These are phyloP conservation scores for Leishmania major DNA, from an alignment of 208 protist genomes.

Conservation along the genomic window DNA sequence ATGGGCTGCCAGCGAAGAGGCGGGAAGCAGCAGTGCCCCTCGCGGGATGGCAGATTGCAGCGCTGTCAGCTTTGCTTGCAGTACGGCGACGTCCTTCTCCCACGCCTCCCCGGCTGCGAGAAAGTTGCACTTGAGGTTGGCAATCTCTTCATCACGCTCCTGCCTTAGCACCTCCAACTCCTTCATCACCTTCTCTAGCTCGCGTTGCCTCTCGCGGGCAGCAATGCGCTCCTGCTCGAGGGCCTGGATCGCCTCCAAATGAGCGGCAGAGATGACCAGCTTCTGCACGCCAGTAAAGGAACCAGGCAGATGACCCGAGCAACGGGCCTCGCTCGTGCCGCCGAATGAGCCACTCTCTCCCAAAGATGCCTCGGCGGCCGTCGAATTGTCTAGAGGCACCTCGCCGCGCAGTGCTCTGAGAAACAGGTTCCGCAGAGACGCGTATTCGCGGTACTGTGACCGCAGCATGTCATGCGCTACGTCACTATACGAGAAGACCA, in stretches of 20 bases:
- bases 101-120: constrained; percentile 51
- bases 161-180: constrained; percentile 49
- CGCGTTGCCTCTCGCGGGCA: constrained; percentile 43
- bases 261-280: constrained; percentile 51
- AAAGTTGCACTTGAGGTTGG: constrained; percentile 53
- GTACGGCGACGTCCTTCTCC: constrained; percentile 52
- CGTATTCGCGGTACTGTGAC: constrained; percentile 57
- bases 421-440: constrained; percentile 40
- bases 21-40: constrained; percentile 21
- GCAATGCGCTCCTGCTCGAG: constrained; percentile 59
- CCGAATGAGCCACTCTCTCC: not conserved
- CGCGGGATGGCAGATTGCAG: constrained; percentile 42
- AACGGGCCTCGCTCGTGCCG: not conserved
- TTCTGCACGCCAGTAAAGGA: constrained; percentile 1
- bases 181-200: constrained; percentile 52
- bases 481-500: constrained; percentile 38
- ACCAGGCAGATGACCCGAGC: not conserved
- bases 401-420: constrained; percentile 52
- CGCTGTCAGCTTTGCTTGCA: constrained; percentile 58
- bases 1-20: not conserved
- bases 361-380: not conserved
- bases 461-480: constrained; percentile 33
- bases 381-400: constrained; percentile 1
- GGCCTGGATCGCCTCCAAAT: constrained; percentile 54
- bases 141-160: constrained; percentile 63